Evolutionary conservation across 305 asterid genomes (phyloP).

Genomic region (Solanum hybrid): DNA sequence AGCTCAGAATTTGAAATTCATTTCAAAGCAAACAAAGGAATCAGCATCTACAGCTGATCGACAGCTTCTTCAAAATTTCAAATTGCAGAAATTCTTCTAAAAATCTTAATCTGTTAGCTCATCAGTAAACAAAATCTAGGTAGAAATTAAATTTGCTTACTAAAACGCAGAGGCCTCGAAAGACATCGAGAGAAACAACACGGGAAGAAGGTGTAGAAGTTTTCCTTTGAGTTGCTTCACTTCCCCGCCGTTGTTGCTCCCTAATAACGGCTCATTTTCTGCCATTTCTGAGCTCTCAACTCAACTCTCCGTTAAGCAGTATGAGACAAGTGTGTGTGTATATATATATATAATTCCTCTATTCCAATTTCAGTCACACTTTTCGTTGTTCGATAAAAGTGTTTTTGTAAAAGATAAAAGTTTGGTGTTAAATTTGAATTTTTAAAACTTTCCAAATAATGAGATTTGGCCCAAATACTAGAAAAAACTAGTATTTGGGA

Average conservation of each 20-base stretch:
- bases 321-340: background rate
- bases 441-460: no score
- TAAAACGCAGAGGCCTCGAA: conserved; percentile 64
- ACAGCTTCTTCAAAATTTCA: background rate
- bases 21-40: background rate
- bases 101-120: background rate
- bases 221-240: background rate
- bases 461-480: no score
- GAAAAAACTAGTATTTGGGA: no score
- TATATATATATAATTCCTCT: no score
- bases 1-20: no score
- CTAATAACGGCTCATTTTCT: conserved; percentile 39
- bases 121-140: background rate
- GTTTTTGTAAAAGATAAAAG: no score
- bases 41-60: background rate
- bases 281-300: conserved; percentile 20
- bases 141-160: conserved; percentile 13
- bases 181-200: conserved; percentile 61
- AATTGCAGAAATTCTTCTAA: background rate
- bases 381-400: no score
- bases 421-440: no score
- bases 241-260: conserved; percentile 5
- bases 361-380: no score
- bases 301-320: background rate
- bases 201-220: conserved; percentile 20